Conservation (phyloP, 106 monocot genomes). For the Vanilla planifolia region DNA sequence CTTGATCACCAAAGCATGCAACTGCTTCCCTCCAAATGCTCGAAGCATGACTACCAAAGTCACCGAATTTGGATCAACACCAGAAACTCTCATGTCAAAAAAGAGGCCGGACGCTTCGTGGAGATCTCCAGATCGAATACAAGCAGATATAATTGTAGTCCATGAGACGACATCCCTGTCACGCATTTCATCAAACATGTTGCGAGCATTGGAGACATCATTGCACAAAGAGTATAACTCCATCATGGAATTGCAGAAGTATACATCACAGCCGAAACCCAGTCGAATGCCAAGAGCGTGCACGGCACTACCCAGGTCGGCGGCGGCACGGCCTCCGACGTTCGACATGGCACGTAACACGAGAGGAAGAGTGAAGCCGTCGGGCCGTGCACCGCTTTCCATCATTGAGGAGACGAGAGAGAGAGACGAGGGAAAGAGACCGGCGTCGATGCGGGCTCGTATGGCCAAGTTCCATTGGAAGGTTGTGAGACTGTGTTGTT, state of each 20-base stretch:
- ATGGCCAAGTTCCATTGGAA: constrained; percentile 28
- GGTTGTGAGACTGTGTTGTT: background rate
- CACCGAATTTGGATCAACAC: constrained; percentile 27
- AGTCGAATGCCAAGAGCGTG: constrained; percentile 26
- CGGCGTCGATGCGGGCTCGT: constrained; percentile 20
- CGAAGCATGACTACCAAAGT: constrained; percentile 27
- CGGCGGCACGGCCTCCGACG: background rate
- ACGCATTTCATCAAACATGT: constrained; percentile 58
- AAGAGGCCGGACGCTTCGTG: constrained; percentile 21
- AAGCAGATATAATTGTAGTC: constrained; percentile 45
- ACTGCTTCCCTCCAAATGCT: constrained; percentile 22
- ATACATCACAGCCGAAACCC: constrained; percentile 26
- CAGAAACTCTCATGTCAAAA: constrained; percentile 18
- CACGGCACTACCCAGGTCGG: constrained; percentile 19
- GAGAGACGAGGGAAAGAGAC: constrained; percentile 16
- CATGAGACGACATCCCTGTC: constrained; percentile 49
- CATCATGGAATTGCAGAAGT: constrained; percentile 44
- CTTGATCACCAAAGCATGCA: constrained; percentile 38
- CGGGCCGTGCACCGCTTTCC: constrained; percentile 12
- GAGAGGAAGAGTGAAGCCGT: constrained; percentile 42
- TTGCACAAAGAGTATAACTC: constrained; percentile 16
- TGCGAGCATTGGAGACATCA: constrained; percentile 7
- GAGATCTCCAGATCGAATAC: constrained; percentile 6
- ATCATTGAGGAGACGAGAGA: constrained; percentile 35
- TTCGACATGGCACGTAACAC: constrained; percentile 25